phyloP scores from a whole-genome alignment of 768 basidiomycete species.

The Lentinula guzmanii region DNA sequence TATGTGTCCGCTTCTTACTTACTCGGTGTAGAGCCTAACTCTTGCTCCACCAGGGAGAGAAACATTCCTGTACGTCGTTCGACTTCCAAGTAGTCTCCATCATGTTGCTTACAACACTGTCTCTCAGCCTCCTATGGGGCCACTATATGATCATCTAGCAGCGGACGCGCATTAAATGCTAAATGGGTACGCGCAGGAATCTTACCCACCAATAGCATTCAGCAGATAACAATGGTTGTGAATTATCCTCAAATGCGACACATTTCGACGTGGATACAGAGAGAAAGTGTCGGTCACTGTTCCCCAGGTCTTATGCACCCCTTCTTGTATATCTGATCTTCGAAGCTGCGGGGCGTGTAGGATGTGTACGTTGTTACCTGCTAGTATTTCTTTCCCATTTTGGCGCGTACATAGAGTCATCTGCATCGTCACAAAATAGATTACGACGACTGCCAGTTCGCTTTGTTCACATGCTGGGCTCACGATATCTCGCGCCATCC shows the following conservation, averaged over 20 bases:
- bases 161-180: conserved; percentile 9
- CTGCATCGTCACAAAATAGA: too few species aligned
- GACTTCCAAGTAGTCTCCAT: not conserved
- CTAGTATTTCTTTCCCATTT: not conserved
- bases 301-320: not conserved
- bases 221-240: not conserved
- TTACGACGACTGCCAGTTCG: too few species aligned
- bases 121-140: conserved; percentile 53
- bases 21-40: not conserved
- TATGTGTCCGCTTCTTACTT: conserved; percentile 30
- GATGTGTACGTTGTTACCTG: not conserved
- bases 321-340: not conserved
- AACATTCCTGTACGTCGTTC: conserved; percentile 61
- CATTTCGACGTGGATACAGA: not conserved
- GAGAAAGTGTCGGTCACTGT: not conserved
- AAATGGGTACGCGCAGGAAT: not conserved
- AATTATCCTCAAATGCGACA: not conserved
- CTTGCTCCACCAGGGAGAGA: conserved; percentile 53
- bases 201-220: not conserved
- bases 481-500: too few species aligned
- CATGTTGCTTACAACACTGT: not conserved
- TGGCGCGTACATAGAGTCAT: too few species aligned
- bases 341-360: not conserved
- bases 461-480: too few species aligned
- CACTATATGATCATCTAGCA: conserved; percentile 55